phyloP scores from a whole-genome alignment of 2,329 filamentous ascomycete species.

The Colletotrichum liaoningense region DNA sequence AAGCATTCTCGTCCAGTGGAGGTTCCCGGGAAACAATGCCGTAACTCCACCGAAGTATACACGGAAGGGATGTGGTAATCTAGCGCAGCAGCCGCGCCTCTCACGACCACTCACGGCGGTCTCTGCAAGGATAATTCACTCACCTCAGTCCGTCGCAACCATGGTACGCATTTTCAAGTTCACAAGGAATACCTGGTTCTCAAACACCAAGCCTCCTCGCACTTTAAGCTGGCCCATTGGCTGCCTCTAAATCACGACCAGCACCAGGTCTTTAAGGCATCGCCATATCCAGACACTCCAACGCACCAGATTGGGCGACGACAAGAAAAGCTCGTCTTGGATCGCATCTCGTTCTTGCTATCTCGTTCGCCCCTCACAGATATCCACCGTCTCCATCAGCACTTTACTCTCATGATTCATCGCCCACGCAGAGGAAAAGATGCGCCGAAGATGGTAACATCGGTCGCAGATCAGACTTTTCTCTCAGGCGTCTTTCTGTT shows the following conservation, averaged over 20 bases:
- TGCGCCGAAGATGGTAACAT: neutral
- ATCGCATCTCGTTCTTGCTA: neutral
- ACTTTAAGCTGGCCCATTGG: neutral
- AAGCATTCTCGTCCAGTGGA: constrained; percentile 14
- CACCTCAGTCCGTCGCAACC: neutral
- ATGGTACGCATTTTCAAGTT: neutral
- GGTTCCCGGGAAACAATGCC: constrained; percentile 13
- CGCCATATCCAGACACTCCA: neutral
- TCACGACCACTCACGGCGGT: neutral
- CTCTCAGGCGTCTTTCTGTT: no score
- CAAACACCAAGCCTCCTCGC: neutral
- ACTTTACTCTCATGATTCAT: neutral
- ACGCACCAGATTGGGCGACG: neutral
- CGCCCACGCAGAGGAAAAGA: neutral
- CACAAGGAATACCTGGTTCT: neutral
- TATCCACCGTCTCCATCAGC: neutral
- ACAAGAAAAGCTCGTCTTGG: neutral
- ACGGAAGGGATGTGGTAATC: neutral
- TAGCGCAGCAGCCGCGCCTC: constrained; percentile 16
- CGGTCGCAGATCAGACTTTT: constrained; percentile 5
- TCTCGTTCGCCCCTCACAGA: neutral
- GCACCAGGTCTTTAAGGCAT: neutral
- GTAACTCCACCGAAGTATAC: neutral
- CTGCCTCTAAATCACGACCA: neutral
- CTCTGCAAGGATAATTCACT: neutral